Conservation (phyloP, 352 stramenopile genomes). For the Aphanomyces astaci region DNA sequence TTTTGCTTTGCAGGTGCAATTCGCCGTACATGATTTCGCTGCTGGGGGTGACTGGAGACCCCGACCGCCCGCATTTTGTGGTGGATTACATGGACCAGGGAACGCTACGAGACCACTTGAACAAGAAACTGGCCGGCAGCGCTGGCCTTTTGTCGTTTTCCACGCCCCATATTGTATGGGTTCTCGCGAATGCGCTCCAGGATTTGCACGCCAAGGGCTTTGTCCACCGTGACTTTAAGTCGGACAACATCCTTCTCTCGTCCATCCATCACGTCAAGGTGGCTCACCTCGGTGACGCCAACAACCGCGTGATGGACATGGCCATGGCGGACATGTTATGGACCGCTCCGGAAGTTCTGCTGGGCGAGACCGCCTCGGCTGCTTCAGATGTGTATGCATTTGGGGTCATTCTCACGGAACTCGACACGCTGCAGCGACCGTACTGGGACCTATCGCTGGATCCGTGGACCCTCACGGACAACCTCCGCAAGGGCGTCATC, state of each 20-base stretch:
- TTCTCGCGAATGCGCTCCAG: conserved; percentile 8
- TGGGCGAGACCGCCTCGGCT: neutral
- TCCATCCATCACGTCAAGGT: conserved; percentile 17
- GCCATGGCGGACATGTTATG: neutral
- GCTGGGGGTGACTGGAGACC: neutral
- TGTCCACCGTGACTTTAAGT: conserved; percentile 7
- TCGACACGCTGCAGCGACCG: conserved; percentile 6
- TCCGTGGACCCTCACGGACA: neutral
- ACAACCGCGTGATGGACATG: neutral
- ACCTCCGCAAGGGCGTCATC: neutral
- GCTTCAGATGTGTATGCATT: conserved; percentile 23
- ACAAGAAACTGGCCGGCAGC: neutral
- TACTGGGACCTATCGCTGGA: neutral
- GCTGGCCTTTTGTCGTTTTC: neutral
- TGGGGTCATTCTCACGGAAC: conserved; percentile 22
- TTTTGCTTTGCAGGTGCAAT: conserved; percentile 6
- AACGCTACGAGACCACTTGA: neutral
- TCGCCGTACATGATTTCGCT: conserved; percentile 4
- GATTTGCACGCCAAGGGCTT: conserved; percentile 2
- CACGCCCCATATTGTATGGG: neutral
- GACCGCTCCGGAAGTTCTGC: conserved; percentile 11
- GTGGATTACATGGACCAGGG: neutral
- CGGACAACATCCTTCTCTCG: neutral
- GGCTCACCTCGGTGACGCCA: neutral
- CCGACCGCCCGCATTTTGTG: neutral